Base-by-base conservation (phyloP, 208 protist species). In the Trypanosoma avium region DNA sequence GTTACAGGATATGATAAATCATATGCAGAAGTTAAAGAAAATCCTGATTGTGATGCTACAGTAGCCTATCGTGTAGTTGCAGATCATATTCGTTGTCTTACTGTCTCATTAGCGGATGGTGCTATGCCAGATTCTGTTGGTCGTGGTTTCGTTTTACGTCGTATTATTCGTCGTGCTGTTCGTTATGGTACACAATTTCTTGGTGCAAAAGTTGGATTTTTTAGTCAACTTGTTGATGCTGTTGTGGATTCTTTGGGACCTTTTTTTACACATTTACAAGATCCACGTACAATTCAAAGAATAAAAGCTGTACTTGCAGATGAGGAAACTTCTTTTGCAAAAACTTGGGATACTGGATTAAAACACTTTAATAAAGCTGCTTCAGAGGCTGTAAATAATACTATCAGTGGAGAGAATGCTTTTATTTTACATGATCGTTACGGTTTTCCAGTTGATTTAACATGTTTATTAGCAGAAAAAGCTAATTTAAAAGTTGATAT, bases 1-100 rank as follows among this genome's bases (percentile, higher is more conserved):
- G 79, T 92, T 7, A 99, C 97, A 35, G 90, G 88, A 21, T 95
- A 81, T 62, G 75, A 76, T 27, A 48, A 88, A 50, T 79, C 86
- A 4, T 99, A 99, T 73, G 81, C 61, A 17, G 90, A 81, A 69
- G 81, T 88, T 56, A 70, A 88, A 38, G 82, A 94, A 22, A 79
- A 98, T 22, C 0, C 45, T 9, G 81, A 96, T 63, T 82, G 72
- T 46, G 93, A 98, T 54, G 79, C 93, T 19, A 93, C 97, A 54
- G 97, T 98, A 52, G 98, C 98, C 17, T 99, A 99, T 78, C 96
- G 98, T 58, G 98, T 99, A 7, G 88, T 99, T 46, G 98, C 98
- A n/a, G 98, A 99, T 79, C 98, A 99, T 84, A 99, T 99, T 68
- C 97, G 98, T 67, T 99, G 97, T 46, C 86, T 99, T 22, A 96